phyloP scores from a whole-genome alignment of 73 alveolate genomes.

The Paramecium sexaurelia region DNA sequence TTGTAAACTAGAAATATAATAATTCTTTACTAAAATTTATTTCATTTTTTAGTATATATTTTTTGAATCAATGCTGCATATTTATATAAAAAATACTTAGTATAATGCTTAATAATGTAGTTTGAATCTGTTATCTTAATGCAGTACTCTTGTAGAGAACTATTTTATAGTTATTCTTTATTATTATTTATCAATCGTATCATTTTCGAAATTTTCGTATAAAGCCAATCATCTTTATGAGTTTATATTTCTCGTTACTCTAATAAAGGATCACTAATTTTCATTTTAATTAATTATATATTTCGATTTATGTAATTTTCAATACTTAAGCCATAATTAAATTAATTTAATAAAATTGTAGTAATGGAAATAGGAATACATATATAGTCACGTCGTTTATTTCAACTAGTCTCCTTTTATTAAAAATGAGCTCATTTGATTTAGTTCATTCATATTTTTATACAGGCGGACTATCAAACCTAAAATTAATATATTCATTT shows the following conservation, averaged over 20 bases:
- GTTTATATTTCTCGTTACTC: neutral
- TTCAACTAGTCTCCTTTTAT: neutral
- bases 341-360: neutral
- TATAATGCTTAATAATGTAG: neutral
- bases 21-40: neutral
- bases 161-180: neutral
- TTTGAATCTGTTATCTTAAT: neutral
- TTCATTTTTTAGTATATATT: neutral
- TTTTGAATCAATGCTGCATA: neutral
- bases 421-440: neutral
- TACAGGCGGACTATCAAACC: neutral
- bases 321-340: neutral
- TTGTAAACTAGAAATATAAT: neutral
- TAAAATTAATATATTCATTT: neutral
- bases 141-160: neutral
- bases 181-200: neutral
- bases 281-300: neutral
- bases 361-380: neutral
- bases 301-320: neutral
- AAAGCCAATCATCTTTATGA: constrained; percentile 9
- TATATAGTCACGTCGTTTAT: neutral
- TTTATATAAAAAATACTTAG: neutral
- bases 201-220: neutral
- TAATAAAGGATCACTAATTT: neutral
- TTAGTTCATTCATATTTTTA: neutral